Percentiles rank a stretch among this genome's conserved stretches.
Evolutionary conservation across 352 stramenopile genomes (phyloP).

Genomic region (Stephanocyclus meneghinianus): DNA sequence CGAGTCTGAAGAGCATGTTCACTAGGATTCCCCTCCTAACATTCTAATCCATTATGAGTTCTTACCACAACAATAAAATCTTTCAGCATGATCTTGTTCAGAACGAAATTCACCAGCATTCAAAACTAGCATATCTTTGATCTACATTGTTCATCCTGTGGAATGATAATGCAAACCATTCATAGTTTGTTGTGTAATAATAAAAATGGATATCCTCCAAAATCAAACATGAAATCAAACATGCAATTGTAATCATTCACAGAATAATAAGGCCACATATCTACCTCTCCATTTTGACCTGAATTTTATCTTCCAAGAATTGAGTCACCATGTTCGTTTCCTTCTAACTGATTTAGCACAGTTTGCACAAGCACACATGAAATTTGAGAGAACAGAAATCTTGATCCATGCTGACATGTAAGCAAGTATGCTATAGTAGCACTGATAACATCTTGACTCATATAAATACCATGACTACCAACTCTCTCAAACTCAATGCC

Average conservation of each 20-base stretch:
- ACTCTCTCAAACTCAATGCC: not conserved
- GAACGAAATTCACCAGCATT: not conserved
- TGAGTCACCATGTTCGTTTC: not conserved
- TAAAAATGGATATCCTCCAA: not conserved
- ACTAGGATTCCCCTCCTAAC: too few relatives aligned
- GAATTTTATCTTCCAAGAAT: not conserved
- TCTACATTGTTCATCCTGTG: not conserved
- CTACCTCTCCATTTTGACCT: not conserved
- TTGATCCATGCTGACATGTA: not conserved
- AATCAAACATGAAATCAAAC: too few relatives aligned
- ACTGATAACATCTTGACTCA: not conserved
- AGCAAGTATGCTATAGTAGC: not conserved
- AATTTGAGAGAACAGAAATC: not conserved
- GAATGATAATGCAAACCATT: not conserved
- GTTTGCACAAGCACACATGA: not conserved
- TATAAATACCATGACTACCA: not conserved
- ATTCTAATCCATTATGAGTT: not conserved
- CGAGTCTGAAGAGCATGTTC: too few relatives aligned
- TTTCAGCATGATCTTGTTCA: not conserved
- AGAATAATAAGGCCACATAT: not conserved
- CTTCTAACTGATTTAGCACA: not conserved
- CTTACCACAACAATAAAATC: not conserved
- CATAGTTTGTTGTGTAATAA: not conserved
- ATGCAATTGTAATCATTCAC: not conserved
- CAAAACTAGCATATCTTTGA: not conserved